These are phyloP conservation scores for Tanacetum coccineum DNA, from an alignment of 129 eudicot genomes.

Conservation along the genomic window DNA sequence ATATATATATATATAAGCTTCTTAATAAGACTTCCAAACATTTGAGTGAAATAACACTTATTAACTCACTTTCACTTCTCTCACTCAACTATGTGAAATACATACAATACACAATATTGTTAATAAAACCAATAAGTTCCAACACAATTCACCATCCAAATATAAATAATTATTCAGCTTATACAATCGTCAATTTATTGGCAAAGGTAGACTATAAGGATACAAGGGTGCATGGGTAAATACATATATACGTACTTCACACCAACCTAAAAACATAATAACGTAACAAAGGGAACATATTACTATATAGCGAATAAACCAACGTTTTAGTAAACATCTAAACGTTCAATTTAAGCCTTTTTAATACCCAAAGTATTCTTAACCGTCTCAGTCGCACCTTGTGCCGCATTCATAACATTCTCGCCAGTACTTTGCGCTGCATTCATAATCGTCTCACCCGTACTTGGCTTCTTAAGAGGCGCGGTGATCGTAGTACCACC, in stretches of 20 bases:
- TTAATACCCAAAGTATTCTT: conserved; percentile 44
- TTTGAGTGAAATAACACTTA: too few relatives aligned
- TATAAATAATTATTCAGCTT: too few relatives aligned
- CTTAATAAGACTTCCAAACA: too few relatives aligned
- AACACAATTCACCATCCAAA: too few relatives aligned
- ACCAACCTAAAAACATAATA: not conserved
- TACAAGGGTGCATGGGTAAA: not conserved
- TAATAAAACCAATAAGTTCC: too few relatives aligned
- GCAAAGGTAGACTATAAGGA: not conserved
- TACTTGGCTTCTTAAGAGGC: too few relatives aligned
- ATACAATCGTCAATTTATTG: not conserved
- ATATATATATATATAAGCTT: too few relatives aligned
- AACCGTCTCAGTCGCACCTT: conserved; percentile 57
- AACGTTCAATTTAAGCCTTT: too few relatives aligned
- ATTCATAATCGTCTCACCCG: too few relatives aligned
- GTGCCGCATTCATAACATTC: conserved; percentile 56
- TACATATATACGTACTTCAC: not conserved
- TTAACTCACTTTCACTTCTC: too few relatives aligned
- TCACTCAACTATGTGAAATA: too few relatives aligned
- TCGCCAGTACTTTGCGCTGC: conserved; percentile 32
- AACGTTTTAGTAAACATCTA: not conserved
- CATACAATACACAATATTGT: too few relatives aligned
- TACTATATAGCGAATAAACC: not conserved
- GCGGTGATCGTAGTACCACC: not conserved
- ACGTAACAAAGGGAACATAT: not conserved